These are phyloP conservation scores for Fusarium torulosum DNA, from an alignment of 2,329 filamentous ascomycete genomes.

Conservation along the genomic window DNA sequence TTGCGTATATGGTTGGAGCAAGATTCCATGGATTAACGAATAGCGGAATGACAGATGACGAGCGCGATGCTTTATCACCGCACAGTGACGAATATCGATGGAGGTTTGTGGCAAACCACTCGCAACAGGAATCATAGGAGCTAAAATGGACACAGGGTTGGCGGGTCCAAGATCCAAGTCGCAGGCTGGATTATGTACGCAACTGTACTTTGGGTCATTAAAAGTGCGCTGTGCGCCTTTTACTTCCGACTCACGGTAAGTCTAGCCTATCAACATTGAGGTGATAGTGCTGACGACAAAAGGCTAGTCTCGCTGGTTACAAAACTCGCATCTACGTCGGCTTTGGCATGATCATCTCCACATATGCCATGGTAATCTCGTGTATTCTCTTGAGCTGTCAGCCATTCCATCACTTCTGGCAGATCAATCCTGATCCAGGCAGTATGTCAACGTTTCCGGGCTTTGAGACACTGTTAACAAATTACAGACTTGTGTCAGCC, in stretches of 20 bases:
- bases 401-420: slow-evolving; percentile 56
- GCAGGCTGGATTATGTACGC: slow-evolving; percentile 65
- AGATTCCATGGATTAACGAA: slow-evolving; percentile 60
- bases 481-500: slow-evolving; percentile 57
- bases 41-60: slow-evolving; percentile 62
- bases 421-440: slow-evolving; percentile 58
- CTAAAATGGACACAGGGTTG: slow-evolving; percentile 53
- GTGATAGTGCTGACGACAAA: slow-evolving; percentile 43
- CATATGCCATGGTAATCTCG: slow-evolving; percentile 52
- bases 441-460: slow-evolving; percentile 46
- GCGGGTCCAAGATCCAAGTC: slow-evolving; percentile 66
- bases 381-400: slow-evolving; percentile 54
- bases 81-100: slow-evolving; percentile 56
- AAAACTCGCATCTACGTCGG: slow-evolving; percentile 50
- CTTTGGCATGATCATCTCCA: slow-evolving; percentile 51
- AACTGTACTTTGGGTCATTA: slow-evolving; percentile 64
- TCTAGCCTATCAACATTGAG: fast-evolving
- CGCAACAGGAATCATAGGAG: neutral
- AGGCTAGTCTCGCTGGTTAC: slow-evolving; percentile 39
- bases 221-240: slow-evolving; percentile 65
- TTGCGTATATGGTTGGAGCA: slow-evolving; percentile 56
- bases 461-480: neutral
- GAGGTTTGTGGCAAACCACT: slow-evolving; percentile 32
- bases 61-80: slow-evolving; percentile 57
- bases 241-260: slow-evolving; percentile 63